phyloP scores from a whole-genome alignment of 139 green algal species.

The Chlorella sp. region DNA sequence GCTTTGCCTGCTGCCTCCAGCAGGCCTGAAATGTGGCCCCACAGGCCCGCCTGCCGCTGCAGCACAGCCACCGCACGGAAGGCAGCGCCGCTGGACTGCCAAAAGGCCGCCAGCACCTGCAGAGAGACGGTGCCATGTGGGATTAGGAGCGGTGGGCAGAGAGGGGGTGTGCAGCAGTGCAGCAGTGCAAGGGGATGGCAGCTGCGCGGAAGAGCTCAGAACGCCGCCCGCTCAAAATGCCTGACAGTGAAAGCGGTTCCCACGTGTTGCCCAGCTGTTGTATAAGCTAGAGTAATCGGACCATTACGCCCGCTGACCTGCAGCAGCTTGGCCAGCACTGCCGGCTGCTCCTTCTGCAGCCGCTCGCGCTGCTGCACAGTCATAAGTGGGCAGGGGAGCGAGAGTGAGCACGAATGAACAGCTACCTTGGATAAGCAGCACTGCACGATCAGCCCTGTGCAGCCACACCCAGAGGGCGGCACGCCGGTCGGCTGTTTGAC shows the following conservation, averaged over 20 bases:
- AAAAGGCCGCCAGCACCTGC: constrained; percentile 58
- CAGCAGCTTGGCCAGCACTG: constrained; percentile 55
- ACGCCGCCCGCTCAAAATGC: no score
- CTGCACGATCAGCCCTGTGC: no score
- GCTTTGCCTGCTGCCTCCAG: background rate
- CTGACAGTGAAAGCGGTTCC: no score
- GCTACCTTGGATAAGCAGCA: no score
- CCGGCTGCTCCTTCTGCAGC: constrained; percentile 40
- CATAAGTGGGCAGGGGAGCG: no score
- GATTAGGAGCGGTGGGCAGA: background rate
- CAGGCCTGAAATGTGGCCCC: constrained; percentile 39
- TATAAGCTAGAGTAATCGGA: no score
- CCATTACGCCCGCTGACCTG: background rate
- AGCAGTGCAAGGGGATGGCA: background rate
- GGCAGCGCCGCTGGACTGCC: constrained; percentile 51
- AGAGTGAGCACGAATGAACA: no score
- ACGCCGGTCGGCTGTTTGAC: no score
- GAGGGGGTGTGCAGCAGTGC: background rate
- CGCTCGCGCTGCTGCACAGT: constrained; percentile 4
- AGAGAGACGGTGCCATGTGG: background rate
- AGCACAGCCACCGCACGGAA: constrained; percentile 56
- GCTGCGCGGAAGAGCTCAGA: no score
- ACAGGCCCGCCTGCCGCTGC: constrained; percentile 52
- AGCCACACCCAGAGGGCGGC: no score
- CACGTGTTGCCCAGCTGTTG: no score